These are phyloP conservation scores for Condylostoma magnum DNA, from an alignment of 169 alveolate species.

Conservation along the genomic window DNA sequence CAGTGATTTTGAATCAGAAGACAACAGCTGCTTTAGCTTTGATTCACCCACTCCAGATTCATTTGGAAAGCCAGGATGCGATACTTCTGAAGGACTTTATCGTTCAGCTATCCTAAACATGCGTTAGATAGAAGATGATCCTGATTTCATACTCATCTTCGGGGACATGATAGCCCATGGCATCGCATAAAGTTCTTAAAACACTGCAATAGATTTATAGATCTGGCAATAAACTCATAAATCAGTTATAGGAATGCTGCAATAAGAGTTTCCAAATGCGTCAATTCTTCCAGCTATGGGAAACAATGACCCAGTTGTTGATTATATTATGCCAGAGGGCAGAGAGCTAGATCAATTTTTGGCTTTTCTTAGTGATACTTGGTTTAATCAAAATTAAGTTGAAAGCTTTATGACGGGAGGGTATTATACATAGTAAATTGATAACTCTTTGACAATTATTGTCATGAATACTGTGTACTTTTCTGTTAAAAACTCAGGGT, in stretches of 20 bases:
- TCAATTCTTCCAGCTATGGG: neutral
- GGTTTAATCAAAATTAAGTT: neutral
- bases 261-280: neutral
- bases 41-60: no score
- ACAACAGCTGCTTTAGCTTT: no score
- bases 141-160: conserved; percentile 2
- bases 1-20: no score
- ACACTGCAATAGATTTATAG: neutral
- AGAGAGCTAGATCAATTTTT: neutral
- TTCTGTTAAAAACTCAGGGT: neutral
- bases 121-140: neutral
- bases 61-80: neutral
- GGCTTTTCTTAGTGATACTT: neutral
- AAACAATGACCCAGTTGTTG: neutral
- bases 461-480: neutral
- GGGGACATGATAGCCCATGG: conserved; percentile 6
- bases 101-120: neutral
- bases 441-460: neutral
- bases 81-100: neutral
- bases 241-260: neutral
- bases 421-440: neutral
- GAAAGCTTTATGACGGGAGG: neutral
- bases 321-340: neutral
- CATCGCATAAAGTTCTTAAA: neutral
- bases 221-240: neutral